Evolutionary conservation across 1,284 basidiomycete species (phyloP), one percentile per base, ranked within the genome.

Genomic region (Trichosporon coremiiforme): DNA sequence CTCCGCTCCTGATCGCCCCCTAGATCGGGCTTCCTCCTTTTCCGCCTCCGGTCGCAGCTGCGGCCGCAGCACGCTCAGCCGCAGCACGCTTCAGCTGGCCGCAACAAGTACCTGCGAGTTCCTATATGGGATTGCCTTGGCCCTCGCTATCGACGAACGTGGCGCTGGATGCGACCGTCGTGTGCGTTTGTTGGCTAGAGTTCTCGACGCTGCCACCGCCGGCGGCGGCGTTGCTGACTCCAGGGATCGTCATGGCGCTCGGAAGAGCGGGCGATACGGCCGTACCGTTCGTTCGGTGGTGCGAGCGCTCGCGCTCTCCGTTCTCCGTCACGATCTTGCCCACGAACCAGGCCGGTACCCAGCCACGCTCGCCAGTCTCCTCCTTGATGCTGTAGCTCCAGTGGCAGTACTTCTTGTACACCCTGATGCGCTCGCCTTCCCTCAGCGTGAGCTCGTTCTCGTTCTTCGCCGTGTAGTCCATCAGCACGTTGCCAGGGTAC

Each of bases 361-460:
- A 96, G 50, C 94, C 94, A 71, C 94, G 88, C 80, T 93, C 91
- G 67, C 94, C 94, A 31, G 89, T 89, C 15, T 91, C 90, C 78
- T 94, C 91, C 82, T 93, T 93, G 76, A 96, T 92, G 73, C 92
- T 78, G 66, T 94, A 95, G 83, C 91, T 94, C 94, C 95, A 97
- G 85, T 96, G 93, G 75, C 97, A 97, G 82, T 98, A 98, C 77
- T 93, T 89, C 86, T 98, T 99, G 85, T 98, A 98, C 63, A 99
- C 95, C 72, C 94, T 86, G 71, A 99, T 80, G 20, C 88, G 85
- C 79, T 97, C 93, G 75, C 94, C 94, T 80, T 95, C 95, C 68
- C 87, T 87, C 55, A 98, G 84, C 74, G 91, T 89, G 74, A 98
- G 84, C 82, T 97, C 94, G 76, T 95, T 94, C 7, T 92, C 91